Base-by-base conservation (phyloP, 208 protist species). In the Endotrypanum monterogeii region DNA sequence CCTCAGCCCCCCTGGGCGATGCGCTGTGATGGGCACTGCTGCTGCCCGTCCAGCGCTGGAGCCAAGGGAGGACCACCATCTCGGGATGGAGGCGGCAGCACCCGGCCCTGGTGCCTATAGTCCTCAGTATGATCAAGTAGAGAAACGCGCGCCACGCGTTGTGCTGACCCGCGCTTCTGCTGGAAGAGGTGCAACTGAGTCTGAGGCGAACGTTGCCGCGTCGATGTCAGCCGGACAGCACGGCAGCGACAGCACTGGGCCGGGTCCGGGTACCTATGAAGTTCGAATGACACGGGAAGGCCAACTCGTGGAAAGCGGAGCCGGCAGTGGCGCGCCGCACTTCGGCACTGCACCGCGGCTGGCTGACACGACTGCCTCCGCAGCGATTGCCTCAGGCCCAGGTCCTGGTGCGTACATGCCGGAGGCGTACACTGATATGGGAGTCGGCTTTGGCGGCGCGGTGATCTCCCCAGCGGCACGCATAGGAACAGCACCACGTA, bases 211-310 rank as follows among this genome's bases (percentile, higher is more conserved):
- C 9, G 20, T 55, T 23, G 76, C 55, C 20, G 62, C 70, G 25
- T 44, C 37, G 60, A 65, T 65, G 60, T 39, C 37, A 23, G 25
- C 12, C n/a, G 60, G 18, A 2, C 60, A 65, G 37, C 37, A 25
- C 60, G 9, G 35, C 60, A 37, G 60, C 46, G 60, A 32, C 60
- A 39, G 37, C 37, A 46, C 60, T 44, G 76, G 56, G 35, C 87
- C 84, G 51, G 87, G 87, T 25, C 87, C 87, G 1, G 87, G 87
- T n/a, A 72, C 84, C 67, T 87, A 87, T 56, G 78, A 82, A 18
- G 69, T 76, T 30, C 54, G 41, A 12, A 1, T 69, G 48, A 56
- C 52, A 50, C 67, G 70, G n/a, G 69, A 76, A 32, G 76, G 67
- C 37, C 41, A 51, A 16, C 37, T 52, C 2, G 37, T 62, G 54